Evolutionary conservation across 345 rosid genomes (phyloP).

Genomic region (Salix purpurea): DNA sequence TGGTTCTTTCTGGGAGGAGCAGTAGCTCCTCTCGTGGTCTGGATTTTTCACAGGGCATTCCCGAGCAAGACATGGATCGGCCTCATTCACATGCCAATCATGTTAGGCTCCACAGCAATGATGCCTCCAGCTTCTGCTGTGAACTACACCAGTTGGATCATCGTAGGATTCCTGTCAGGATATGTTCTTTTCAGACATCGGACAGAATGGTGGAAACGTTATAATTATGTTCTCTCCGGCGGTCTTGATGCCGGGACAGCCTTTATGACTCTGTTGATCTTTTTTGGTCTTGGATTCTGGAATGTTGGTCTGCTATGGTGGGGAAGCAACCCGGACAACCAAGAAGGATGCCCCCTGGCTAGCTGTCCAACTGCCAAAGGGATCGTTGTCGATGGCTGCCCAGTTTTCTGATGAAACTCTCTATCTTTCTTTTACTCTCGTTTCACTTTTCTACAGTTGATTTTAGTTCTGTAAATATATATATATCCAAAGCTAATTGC

Average conservation of each 20-base stretch:
- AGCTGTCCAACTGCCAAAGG: conserved; percentile 76
- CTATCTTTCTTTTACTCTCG: not conserved
- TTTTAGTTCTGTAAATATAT: no score
- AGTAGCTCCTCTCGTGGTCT: conserved; percentile 51
- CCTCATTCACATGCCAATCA: conserved; percentile 56
- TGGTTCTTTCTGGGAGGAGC: conserved; percentile 74
- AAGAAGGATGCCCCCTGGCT: conserved; percentile 59
- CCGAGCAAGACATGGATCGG: conserved; percentile 58
- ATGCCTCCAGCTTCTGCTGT: conserved; percentile 78
- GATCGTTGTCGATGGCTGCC: conserved; percentile 49
- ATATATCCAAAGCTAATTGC: no score
- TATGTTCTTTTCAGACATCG: conserved; percentile 47
- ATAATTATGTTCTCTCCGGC: conserved; percentile 67
- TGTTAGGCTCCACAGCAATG: conserved; percentile 60
- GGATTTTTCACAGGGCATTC: conserved; percentile 65
- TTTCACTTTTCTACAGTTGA: not conserved
- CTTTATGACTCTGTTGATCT: conserved; percentile 55
- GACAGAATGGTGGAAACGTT: conserved; percentile 56
- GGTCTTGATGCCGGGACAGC: conserved; percentile 86
- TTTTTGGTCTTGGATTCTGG: conserved; percentile 41
- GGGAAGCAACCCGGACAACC: conserved; percentile 52
- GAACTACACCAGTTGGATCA: conserved; percentile 68
- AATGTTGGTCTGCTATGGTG: conserved; percentile 57
- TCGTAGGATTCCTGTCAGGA: conserved; percentile 60
- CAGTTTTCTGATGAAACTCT: conserved; percentile 25